Evolutionary conservation across 192 early-diverging fungal genomes (phyloP).

Genomic region (Chytriomyces sp.): DNA sequence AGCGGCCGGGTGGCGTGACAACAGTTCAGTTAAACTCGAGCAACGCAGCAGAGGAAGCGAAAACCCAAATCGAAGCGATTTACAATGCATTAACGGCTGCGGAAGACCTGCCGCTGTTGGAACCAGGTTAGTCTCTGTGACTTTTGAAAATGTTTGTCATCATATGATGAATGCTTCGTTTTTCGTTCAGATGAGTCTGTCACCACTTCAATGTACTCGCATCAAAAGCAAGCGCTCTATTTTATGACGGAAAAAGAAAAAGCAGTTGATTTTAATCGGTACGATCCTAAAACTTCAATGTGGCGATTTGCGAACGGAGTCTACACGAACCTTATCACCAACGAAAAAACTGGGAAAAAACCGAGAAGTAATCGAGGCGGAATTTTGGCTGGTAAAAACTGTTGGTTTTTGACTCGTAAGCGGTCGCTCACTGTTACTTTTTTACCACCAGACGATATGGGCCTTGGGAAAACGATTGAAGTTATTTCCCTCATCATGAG

Average conservation of each 20-base stretch:
- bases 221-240: constrained; percentile 84
- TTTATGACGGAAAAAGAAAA: constrained; percentile 81
- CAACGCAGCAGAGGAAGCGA: constrained; percentile 26
- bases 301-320: constrained; percentile 43
- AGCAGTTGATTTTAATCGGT: constrained; percentile 59
- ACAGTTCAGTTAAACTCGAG: constrained; percentile 17
- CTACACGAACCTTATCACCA: constrained; percentile 60
- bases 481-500: constrained; percentile 52
- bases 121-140: constrained; percentile 50
- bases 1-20: constrained; percentile 11
- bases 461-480: constrained; percentile 60
- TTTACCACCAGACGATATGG: constrained; percentile 57
- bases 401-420: not conserved
- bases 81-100: constrained; percentile 60
- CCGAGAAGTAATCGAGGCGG: constrained; percentile 63
- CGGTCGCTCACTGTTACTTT: not conserved
- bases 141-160: not conserved
- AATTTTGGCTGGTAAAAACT: constrained; percentile 58
- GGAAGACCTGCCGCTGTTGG: constrained; percentile 57
- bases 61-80: constrained; percentile 63
- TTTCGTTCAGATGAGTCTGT: constrained; percentile 39
- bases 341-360: constrained; percentile 42
- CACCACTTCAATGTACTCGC: constrained; percentile 67
- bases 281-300: constrained; percentile 50
- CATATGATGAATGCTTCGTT: not conserved